phyloP scores from a whole-genome alignment of 345 rosid genomes.

The Stellera chamaejasme region DNA sequence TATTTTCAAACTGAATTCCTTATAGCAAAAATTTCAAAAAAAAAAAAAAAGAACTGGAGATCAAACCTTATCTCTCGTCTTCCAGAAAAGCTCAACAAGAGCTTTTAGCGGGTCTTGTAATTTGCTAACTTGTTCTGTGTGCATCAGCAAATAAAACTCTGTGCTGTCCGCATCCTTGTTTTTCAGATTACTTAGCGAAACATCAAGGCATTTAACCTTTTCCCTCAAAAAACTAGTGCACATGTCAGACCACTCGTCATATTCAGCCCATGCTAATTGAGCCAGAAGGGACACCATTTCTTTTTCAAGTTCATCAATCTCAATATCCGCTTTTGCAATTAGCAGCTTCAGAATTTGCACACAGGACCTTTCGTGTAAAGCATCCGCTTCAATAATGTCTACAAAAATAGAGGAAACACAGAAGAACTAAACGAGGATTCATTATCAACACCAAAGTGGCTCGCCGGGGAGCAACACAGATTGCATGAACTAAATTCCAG shows the following conservation, averaged over 20 bases:
- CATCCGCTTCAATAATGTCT: constrained; percentile 61
- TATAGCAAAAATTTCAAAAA: neutral
- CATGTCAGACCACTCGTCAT: constrained; percentile 37
- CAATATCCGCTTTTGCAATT: constrained; percentile 41
- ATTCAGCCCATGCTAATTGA: constrained; percentile 43
- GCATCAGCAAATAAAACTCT: constrained; percentile 23
- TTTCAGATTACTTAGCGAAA: constrained; percentile 28
- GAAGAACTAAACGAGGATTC: neutral
- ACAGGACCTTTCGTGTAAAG: constrained; percentile 48
- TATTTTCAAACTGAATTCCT: constrained; percentile 7
- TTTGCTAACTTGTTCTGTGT: constrained; percentile 32
- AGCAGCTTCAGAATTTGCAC: constrained; percentile 42
- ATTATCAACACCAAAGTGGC: neutral
- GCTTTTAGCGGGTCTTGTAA: constrained; percentile 28
- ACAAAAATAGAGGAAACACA: constrained; percentile 1
- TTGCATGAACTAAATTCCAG: neutral
- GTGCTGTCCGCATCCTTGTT: constrained; percentile 23
- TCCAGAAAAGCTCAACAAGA: constrained; percentile 20
- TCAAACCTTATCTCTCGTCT: constrained; percentile 32
- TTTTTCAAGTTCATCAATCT: constrained; percentile 42
- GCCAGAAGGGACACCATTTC: constrained; percentile 30
- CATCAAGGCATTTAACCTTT: constrained; percentile 28
- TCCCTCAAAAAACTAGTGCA: constrained; percentile 39
- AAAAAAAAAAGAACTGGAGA: constrained; percentile 2
- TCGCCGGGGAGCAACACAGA: neutral